Conservation (phyloP, 768 basidiomycete genomes). For the Boletus vinaceobasis region DNA sequence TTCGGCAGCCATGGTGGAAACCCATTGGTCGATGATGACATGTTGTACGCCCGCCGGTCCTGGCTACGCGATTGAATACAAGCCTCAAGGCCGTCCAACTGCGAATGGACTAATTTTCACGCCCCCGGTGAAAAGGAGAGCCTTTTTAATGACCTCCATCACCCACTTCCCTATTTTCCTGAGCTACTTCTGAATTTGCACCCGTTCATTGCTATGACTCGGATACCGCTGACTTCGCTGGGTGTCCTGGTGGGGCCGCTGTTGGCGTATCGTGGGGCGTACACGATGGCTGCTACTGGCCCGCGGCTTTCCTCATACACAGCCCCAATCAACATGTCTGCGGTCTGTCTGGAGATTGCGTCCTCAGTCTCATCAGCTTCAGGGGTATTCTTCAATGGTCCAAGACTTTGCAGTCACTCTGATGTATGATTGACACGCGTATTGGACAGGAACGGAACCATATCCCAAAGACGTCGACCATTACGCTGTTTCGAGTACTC, state of each 20-base stretch:
- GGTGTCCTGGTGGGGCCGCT: slow-evolving; percentile 8
- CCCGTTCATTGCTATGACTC: not conserved
- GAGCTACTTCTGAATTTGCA: slow-evolving; percentile 3
- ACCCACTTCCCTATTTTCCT: slow-evolving; percentile 1
- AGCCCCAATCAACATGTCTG: slow-evolving; percentile 1
- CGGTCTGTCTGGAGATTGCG: slow-evolving; percentile 21
- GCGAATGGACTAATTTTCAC: slow-evolving; percentile 1
- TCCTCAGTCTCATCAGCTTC: slow-evolving; percentile 18
- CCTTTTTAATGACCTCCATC: slow-evolving; percentile 4
- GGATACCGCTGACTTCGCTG: slow-evolving; percentile 6
- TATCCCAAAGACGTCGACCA: slow-evolving; percentile 46
- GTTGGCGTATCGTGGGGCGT: not conserved
- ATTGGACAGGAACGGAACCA: slow-evolving; percentile 14
- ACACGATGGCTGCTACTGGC: not conserved
- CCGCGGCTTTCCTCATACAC: not conserved
- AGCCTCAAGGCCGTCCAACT: slow-evolving; percentile 11
- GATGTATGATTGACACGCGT: slow-evolving; percentile 7
- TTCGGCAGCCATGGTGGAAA: not conserved
- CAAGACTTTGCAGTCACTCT: not conserved
- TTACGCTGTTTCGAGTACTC: slow-evolving; percentile 47
- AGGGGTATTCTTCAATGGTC: slow-evolving; percentile 25
- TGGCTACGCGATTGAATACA: not conserved
- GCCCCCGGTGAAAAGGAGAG: slow-evolving; percentile 8
- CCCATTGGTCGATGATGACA: slow-evolving; percentile 1
- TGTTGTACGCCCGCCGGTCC: not conserved